Percentiles rank a stretch among this genome's conserved stretches.
These are phyloP conservation scores for Lentinus tigrinus DNA, from an alignment of 768 basidiomycete genomes.

Conservation along the genomic window DNA sequence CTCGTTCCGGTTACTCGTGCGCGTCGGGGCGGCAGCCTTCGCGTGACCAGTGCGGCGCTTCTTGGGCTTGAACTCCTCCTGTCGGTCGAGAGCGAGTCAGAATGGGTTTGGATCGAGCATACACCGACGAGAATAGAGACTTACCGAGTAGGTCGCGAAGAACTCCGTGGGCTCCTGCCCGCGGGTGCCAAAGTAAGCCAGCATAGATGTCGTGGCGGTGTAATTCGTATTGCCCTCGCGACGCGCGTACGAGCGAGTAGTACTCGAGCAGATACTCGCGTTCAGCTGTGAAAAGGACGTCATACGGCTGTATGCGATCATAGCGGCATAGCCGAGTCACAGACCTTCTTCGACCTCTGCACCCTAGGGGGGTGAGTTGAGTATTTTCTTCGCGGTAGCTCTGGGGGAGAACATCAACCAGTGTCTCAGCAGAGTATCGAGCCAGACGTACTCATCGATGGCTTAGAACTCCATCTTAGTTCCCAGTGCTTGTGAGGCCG, in stretches of 20 bases:
- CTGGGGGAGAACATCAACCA: neutral
- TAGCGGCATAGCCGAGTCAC: neutral
- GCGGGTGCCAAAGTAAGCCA: conserved; percentile 20
- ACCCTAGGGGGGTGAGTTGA: conserved; percentile 20
- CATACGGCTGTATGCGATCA: neutral
- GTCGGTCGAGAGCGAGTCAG: neutral
- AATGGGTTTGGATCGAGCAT: neutral
- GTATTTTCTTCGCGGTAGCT: conserved; percentile 19
- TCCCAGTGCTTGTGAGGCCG: conserved; percentile 23
- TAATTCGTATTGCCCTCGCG: conserved; percentile 33
- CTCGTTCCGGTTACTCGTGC: neutral
- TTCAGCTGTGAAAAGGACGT: conserved; percentile 20
- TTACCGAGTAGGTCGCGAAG: conserved; percentile 21
- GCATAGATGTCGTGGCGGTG: conserved; percentile 24
- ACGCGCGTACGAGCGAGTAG: conserved; percentile 32
- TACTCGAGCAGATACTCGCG: conserved; percentile 34
- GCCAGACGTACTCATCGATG: conserved; percentile 21
- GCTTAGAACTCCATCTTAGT: conserved; percentile 26
- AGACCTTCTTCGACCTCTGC: conserved; percentile 22
- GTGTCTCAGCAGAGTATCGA: neutral
- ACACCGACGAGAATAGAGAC: neutral
- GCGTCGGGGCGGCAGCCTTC: neutral
- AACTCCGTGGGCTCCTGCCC: conserved; percentile 19
- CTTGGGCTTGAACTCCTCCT: conserved; percentile 24
- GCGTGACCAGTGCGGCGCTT: conserved; percentile 10